These are phyloP conservation scores for Coemansia sp. DNA, from an alignment of 192 early-diverging fungal species.

Conservation along the genomic window DNA sequence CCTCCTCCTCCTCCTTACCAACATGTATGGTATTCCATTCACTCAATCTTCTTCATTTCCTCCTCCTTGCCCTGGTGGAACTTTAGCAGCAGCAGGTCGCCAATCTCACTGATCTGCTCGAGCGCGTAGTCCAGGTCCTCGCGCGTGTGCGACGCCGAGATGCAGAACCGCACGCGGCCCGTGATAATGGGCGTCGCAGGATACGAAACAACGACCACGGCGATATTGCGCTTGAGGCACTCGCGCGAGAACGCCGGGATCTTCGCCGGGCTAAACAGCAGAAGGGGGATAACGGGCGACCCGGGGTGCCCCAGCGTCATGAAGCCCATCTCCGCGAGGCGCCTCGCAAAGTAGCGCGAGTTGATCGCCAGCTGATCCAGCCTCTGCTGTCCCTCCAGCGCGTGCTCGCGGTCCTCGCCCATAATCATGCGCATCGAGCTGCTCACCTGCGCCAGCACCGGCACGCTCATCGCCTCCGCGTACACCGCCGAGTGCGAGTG, in stretches of 20 bases:
- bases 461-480: constrained; percentile 84
- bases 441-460: constrained; percentile 87
- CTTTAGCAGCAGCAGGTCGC: constrained; percentile 71
- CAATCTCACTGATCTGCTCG: constrained; percentile 70
- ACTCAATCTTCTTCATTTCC: constrained; percentile 15
- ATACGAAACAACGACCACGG: constrained; percentile 95
- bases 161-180: constrained; percentile 90
- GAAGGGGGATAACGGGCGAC: constrained; percentile 87
- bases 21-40: not conserved
- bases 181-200: constrained; percentile 98
- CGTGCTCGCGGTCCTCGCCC: constrained; percentile 81
- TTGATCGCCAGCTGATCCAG: constrained; percentile 88
- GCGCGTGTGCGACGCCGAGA: constrained; percentile 90
- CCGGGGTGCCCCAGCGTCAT: constrained; percentile 88
- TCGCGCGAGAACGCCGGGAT: constrained; percentile 96
- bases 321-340: constrained; percentile 86
- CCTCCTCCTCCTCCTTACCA: too few relatives aligned
- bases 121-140: constrained; percentile 85
- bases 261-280: constrained; percentile 94
- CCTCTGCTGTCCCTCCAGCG: constrained; percentile 77
- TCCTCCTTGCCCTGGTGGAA: constrained; percentile 28
- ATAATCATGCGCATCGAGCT: constrained; percentile 89
- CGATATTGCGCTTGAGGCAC: constrained; percentile 83
- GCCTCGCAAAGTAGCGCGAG: constrained; percentile 76
- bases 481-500: constrained; percentile 83